phyloP scores from a whole-genome alignment of 148 eudicot species.

The Rhododendron molle region DNA sequence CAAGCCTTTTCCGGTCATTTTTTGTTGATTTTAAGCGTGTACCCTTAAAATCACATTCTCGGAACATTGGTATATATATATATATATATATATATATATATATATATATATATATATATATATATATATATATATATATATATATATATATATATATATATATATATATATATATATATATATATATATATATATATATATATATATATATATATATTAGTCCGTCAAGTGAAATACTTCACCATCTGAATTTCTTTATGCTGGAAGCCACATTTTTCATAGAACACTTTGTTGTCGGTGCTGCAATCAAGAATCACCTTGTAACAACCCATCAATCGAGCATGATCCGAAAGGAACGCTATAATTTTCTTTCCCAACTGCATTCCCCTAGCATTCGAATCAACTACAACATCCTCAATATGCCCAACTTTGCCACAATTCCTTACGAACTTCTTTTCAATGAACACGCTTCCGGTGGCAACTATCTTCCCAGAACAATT shows the following conservation, averaged over 20 bases:
- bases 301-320: slow-evolving; percentile 92
- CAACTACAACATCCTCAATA: slow-evolving; percentile 88
- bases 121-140: no score
- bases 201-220: no score
- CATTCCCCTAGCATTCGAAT: slow-evolving; percentile 55
- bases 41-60: no score
- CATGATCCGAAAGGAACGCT: slow-evolving; percentile 58
- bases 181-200: no score
- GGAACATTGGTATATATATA: no score
- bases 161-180: no score
- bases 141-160: no score
- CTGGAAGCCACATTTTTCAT: slow-evolving; percentile 84
- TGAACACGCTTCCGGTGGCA: slow-evolving; percentile 80
- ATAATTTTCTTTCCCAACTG: slow-evolving; percentile 75
- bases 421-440: slow-evolving; percentile 89
- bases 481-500: slow-evolving; percentile 41
- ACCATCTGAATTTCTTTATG: slow-evolving; percentile 81
- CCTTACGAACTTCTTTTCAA: slow-evolving; percentile 79
- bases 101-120: no score
- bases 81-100: no score
- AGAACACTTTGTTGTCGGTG: slow-evolving; percentile 44
- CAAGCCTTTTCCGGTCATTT: no score
- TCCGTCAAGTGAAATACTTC: slow-evolving; percentile 52
- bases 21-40: no score
- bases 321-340: slow-evolving; percentile 65